These are phyloP conservation scores for Calocybe gambosa DNA, from an alignment of 1,284 basidiomycete species.

Conservation along the genomic window DNA sequence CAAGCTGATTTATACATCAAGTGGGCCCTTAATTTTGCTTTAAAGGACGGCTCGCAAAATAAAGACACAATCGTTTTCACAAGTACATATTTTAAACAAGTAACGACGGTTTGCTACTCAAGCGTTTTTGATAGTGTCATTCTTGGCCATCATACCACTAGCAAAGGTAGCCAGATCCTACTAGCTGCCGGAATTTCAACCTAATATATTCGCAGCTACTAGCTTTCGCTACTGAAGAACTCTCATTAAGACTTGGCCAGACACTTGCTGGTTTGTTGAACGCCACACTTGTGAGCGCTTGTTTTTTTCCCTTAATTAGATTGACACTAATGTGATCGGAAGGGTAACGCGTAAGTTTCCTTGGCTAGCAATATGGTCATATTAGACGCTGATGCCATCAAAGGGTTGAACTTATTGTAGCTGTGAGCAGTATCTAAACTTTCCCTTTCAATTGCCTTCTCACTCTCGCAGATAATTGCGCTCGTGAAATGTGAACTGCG, in stretches of 20 bases:
- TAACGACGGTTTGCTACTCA: constrained; percentile 6
- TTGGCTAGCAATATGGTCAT: not conserved
- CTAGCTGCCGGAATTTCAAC: not conserved
- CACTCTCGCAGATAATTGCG: constrained; percentile 63
- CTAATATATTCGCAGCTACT: constrained; percentile 46
- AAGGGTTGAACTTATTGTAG: constrained; percentile 77
- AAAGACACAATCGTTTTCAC: constrained; percentile 64
- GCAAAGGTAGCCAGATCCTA: constrained; percentile 48
- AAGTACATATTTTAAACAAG: constrained; percentile 38
- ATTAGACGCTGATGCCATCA: not conserved
- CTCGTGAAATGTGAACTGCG: constrained; percentile 74
- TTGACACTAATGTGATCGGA: constrained; percentile 7
- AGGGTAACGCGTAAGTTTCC: constrained; percentile 74
- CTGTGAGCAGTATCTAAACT: constrained; percentile 42
- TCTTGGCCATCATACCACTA: constrained; percentile 68
- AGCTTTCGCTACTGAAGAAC: constrained; percentile 83
- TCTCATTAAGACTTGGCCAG: constrained; percentile 79
- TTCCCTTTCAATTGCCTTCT: constrained; percentile 12
- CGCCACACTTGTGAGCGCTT: constrained; percentile 66
- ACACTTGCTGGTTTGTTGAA: constrained; percentile 83
- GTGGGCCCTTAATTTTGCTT: constrained; percentile 70
- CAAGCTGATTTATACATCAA: constrained; percentile 18
- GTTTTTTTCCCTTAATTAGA: constrained; percentile 1
- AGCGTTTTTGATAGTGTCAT: constrained; percentile 43
- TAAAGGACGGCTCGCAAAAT: constrained; percentile 28